These are phyloP conservation scores for Xylaria sp. DNA, from an alignment of 495 filamentous ascomycete genomes.

Conservation along the genomic window DNA sequence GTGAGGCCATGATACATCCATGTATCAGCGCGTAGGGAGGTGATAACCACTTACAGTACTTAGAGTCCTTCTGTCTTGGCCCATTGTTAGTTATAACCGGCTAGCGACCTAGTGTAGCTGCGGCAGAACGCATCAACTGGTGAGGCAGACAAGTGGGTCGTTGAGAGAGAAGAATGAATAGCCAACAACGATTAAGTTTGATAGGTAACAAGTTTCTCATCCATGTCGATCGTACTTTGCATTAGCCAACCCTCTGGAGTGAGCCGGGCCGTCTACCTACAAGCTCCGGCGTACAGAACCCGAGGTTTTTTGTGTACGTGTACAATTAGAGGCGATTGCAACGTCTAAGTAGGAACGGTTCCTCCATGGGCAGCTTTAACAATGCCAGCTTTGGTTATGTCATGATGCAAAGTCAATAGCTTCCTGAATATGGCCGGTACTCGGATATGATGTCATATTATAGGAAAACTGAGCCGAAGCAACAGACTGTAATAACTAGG, in stretches of 20 bases:
- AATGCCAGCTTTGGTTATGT: neutral
- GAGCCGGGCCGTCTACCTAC: constrained; percentile 14
- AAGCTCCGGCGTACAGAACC: neutral
- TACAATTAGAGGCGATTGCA: constrained; percentile 3
- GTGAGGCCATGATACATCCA: neutral
- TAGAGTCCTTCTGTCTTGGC: neutral
- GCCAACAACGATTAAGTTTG: constrained; percentile 1
- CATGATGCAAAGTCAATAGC: neutral
- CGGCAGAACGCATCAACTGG: constrained; percentile 22
- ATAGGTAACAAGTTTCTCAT: neutral
- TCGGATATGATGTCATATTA: neutral
- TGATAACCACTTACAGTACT: neutral
- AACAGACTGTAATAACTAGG: neutral
- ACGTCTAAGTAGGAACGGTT: constrained; percentile 1
- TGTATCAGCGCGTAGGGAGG: neutral
- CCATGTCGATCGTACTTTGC: constrained; percentile 13
- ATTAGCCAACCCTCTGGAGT: neutral
- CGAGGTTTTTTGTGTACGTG: neutral
- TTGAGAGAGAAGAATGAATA: neutral
- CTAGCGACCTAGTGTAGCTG: constrained; percentile 23
- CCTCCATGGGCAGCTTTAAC: neutral
- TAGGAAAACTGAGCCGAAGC: neutral
- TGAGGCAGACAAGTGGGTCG: constrained; percentile 24
- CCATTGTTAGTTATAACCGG: constrained; percentile 12
- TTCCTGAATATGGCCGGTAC: neutral